Evolutionary conservation across 2,329 filamentous ascomycete genomes (phyloP).

Genomic region (Scedosporium boydii): DNA sequence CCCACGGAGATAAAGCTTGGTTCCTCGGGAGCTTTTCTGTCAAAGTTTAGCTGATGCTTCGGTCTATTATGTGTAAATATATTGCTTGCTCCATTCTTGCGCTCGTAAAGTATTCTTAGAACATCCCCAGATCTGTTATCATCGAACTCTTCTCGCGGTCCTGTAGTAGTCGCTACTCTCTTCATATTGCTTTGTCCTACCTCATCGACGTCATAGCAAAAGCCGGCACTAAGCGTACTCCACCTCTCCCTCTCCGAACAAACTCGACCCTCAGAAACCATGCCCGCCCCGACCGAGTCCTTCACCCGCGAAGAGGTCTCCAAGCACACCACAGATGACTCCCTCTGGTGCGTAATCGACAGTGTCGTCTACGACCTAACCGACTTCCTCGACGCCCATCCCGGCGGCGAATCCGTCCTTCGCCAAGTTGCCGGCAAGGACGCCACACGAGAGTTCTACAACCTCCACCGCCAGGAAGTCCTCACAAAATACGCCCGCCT

Average conservation of each 20-base stretch:
- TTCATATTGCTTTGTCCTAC: neutral
- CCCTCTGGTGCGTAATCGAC: slow-evolving; percentile 78
- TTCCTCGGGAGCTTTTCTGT: neutral
- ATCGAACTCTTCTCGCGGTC: neutral
- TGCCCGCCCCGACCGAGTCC: slow-evolving; percentile 29
- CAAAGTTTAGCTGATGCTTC: neutral
- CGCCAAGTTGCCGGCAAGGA: slow-evolving; percentile 73
- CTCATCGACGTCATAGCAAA: neutral
- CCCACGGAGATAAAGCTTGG: neutral
- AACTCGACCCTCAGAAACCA: neutral
- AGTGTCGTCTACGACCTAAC: slow-evolving; percentile 79
- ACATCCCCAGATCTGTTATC: too few species aligned
- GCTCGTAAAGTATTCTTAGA: too few species aligned
- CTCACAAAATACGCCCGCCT: slow-evolving; percentile 68
- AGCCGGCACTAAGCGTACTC: neutral
- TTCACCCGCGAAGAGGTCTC: slow-evolving; percentile 59
- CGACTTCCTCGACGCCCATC: slow-evolving; percentile 78
- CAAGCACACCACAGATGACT: slow-evolving; percentile 65
- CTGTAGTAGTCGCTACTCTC: neutral
- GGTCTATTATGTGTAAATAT: too few species aligned
- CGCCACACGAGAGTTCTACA: slow-evolving; percentile 79
- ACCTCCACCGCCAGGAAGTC: slow-evolving; percentile 86
- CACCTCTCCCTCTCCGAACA: neutral
- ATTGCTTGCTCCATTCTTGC: too few species aligned
- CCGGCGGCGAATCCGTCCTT: slow-evolving; percentile 71